Conservation (phyloP, 2,329 filamentous ascomycete species). For the Calcarisporium arbuscula region DNA sequence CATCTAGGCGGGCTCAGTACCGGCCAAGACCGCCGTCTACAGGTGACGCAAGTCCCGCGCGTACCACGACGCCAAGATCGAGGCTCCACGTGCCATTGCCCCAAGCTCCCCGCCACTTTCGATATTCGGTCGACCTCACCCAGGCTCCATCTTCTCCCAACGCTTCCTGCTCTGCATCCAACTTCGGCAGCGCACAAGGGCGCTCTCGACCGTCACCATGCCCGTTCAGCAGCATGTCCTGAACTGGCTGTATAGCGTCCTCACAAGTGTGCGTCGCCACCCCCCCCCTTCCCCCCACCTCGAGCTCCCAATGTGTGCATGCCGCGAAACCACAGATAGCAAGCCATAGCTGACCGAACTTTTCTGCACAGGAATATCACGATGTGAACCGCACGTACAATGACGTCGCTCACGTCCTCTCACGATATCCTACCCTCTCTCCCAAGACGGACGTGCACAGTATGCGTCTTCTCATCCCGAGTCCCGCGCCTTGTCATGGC, state of each 20-base stretch:
- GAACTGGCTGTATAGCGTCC: slow-evolving; percentile 90
- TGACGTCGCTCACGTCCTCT: slow-evolving; percentile 77
- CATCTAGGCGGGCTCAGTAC: too few relatives aligned
- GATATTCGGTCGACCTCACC: too few relatives aligned
- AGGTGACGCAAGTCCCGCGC: too few relatives aligned
- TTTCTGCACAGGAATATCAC: slow-evolving; percentile 67
- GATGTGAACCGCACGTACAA: slow-evolving; percentile 90
- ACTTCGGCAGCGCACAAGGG: too few relatives aligned
- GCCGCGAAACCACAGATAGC: too few relatives aligned
- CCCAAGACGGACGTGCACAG: slow-evolving; percentile 94
- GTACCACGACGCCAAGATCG: too few relatives aligned
- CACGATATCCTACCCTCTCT: slow-evolving; percentile 70
- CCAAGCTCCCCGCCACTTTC: too few relatives aligned
- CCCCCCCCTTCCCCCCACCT: slow-evolving; percentile 1
- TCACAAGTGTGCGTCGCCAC: slow-evolving; percentile 58
- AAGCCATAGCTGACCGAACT: slow-evolving; percentile 8
- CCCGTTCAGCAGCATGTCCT: slow-evolving; percentile 83
- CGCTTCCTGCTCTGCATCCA: too few relatives aligned
- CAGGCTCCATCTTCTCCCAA: too few relatives aligned
- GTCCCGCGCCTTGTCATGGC: slow-evolving; percentile 1
- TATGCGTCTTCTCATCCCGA: slow-evolving; percentile 38
- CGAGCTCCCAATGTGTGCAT: not conserved
- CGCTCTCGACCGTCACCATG: slow-evolving; percentile 41
- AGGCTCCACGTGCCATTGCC: too few relatives aligned
- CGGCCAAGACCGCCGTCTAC: too few relatives aligned